Base-by-base conservation (phyloP, 2,329 filamentous ascomycete genomes). In the Curvularia hawaiiensis region DNA sequence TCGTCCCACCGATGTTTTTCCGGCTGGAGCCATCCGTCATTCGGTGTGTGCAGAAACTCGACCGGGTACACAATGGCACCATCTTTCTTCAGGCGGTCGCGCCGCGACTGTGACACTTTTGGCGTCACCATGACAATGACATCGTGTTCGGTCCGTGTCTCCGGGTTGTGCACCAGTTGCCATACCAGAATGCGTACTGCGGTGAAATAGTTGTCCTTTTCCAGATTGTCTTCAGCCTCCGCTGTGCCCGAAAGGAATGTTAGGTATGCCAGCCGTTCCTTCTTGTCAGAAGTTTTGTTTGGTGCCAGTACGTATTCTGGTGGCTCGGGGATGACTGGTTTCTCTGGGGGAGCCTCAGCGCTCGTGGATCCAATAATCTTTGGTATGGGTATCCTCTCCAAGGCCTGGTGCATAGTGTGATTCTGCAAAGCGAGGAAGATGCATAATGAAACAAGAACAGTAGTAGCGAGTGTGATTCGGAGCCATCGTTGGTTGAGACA, bases 131-230 rank as follows among this genome's bases (percentile, higher is more conserved):
- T 64, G 44, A 74, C 70, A 22, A 73, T 48, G 8, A 72, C 66
- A 45, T 69, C 64, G 11, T 54, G 53, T 5, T 66, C 62, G 14
- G 66, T 63, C n/a, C 62, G 59, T 4, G 70, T 73, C 18, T 61
- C 47, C 16, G 61, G 55, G 20, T 62, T 56, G 52, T 74, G 71
- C 1, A 71, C 41, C 3, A 75, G 64, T 43, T 75, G 71, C 63
- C 69, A 74, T 18, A 71, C 44, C 18, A 75, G 64, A n/a, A 75
- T 68, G 4, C 69, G 66, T 14, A 61, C 60, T 3, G 67, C 70
- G 39, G 62, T 46, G 48, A 74, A 72, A 49, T 74, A 73, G 9
- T 63, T 60, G 53, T 72, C 70, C 12, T 68, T 52, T 24, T 71
- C 65, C 20, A 69, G 52, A 41, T 71, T 59, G 18, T 68, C 63